Evolutionary conservation across 331 rosid species (phyloP).

Genomic region (Cydonia oblonga): DNA sequence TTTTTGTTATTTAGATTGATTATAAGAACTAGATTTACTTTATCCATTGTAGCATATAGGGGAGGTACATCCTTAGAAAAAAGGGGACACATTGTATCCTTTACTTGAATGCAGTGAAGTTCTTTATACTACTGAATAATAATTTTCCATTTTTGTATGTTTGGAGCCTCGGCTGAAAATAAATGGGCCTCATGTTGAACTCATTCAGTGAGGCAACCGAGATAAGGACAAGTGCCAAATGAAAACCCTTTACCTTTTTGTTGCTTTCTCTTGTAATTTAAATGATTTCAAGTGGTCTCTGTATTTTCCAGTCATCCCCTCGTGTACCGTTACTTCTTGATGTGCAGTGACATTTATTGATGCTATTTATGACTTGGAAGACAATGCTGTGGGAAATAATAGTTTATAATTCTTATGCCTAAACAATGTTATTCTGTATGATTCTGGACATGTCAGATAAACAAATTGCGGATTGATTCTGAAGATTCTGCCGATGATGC

Average conservation of each 20-base stretch:
- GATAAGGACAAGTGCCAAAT: neutral
- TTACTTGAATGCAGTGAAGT: neutral
- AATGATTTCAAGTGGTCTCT: neutral
- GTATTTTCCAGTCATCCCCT: neutral
- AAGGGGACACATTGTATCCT: neutral
- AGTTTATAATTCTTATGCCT: neutral
- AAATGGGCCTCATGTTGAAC: neutral
- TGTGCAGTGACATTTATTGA: neutral
- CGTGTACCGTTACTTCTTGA: neutral
- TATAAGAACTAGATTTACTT: neutral
- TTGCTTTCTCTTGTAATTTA: neutral
- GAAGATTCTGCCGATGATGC: conserved; percentile 48
- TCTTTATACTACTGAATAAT: neutral
- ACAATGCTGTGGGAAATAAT: too few species aligned
- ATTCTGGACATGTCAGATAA: conserved; percentile 42
- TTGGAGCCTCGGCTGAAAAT: neutral
- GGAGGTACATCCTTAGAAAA: neutral
- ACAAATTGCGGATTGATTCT: conserved; percentile 60
- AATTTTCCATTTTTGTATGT: neutral
- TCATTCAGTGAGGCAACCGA: neutral
- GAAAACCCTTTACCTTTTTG: neutral
- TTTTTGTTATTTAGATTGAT: neutral
- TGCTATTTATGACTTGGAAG: neutral
- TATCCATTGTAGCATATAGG: neutral
- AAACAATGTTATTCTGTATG: neutral